phyloP scores from a whole-genome alignment of 139 green algal species.

The Diplosphaera chodatii region DNA sequence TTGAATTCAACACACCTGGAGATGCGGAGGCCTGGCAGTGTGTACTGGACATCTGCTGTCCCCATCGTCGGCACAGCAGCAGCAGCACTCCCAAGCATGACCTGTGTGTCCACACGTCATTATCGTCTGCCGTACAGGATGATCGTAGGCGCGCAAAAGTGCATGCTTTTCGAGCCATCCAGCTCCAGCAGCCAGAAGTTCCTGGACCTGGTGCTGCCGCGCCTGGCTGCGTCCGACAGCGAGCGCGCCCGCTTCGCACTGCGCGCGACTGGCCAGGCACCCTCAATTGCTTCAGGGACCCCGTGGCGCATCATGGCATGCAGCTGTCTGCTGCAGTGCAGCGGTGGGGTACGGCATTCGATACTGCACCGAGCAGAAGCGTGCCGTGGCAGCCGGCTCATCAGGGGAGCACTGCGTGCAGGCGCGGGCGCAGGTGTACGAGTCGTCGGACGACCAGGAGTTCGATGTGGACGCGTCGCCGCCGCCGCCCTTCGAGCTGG shows the following conservation, averaged over 20 bases:
- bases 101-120: not conserved
- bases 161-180: constrained; percentile 81
- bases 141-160: constrained; percentile 74
- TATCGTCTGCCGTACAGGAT: constrained; percentile 15
- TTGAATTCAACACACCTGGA: too few species aligned
- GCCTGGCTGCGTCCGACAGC: constrained; percentile 33
- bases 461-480: constrained; percentile 14
- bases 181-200: constrained; percentile 58
- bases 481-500: constrained; percentile 84
- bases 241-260: not conserved
- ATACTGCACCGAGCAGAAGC: too few species aligned
- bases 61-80: too few species aligned
- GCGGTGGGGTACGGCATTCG: too few species aligned
- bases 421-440: not conserved
- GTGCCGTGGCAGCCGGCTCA: too few species aligned
- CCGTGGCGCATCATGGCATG: too few species aligned
- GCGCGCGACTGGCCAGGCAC: not conserved
- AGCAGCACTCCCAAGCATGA: too few species aligned
- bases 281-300: too few species aligned
- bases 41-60: too few species aligned
- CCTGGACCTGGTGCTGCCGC: constrained; percentile 64
- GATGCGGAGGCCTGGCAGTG: too few species aligned
- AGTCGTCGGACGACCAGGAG: not conserved
- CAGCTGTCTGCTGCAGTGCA: too few species aligned
- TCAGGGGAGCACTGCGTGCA: not conserved